Conservation (phyloP, 768 basidiomycete species). For the Russula sp. region DNA sequence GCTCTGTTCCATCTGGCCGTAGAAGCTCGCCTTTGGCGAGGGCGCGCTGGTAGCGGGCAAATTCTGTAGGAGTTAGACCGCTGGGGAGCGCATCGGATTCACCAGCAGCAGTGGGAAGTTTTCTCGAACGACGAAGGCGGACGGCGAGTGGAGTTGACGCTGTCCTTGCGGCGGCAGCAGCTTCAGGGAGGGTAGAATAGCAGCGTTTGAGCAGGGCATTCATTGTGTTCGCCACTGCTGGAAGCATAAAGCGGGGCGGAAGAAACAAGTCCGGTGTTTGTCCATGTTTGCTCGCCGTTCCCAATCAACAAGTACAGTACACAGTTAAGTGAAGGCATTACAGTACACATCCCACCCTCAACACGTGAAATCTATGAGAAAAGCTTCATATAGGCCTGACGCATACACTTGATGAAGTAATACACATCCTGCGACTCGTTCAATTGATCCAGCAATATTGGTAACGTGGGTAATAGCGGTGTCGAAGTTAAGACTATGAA, state of each 20-base stretch:
- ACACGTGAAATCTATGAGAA: slow-evolving; percentile 7
- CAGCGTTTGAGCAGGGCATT: slow-evolving; percentile 36
- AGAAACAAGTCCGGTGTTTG: neutral
- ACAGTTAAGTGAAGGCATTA: neutral
- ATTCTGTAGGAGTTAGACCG: slow-evolving; percentile 63
- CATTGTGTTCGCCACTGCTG: slow-evolving; percentile 27
- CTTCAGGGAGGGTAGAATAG: slow-evolving; percentile 37
- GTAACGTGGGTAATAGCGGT: slow-evolving; percentile 60
- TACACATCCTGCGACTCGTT: slow-evolving; percentile 68
- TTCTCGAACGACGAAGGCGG: slow-evolving; percentile 55
- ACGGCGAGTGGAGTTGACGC: slow-evolving; percentile 71
- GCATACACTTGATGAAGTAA: slow-evolving; percentile 60
- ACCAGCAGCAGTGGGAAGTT: slow-evolving; percentile 34
- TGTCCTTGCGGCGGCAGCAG: slow-evolving; percentile 48
- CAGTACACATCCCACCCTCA: neutral
- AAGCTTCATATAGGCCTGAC: slow-evolving; percentile 45
- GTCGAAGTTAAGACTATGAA: slow-evolving; percentile 70
- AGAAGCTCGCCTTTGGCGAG: slow-evolving; percentile 47
- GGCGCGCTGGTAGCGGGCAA: slow-evolving; percentile 53
- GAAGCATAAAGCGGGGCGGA: neutral
- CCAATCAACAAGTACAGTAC: no score
- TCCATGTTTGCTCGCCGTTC: neutral
- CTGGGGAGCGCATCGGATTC: slow-evolving; percentile 45
- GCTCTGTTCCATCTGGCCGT: slow-evolving; percentile 29
- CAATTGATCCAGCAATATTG: slow-evolving; percentile 62